Percentiles rank a stretch among this genome's conserved stretches.
Evolutionary conservation across 2,329 filamentous ascomycete species (phyloP).

Genomic region (Thielaviopsis musarum): DNA sequence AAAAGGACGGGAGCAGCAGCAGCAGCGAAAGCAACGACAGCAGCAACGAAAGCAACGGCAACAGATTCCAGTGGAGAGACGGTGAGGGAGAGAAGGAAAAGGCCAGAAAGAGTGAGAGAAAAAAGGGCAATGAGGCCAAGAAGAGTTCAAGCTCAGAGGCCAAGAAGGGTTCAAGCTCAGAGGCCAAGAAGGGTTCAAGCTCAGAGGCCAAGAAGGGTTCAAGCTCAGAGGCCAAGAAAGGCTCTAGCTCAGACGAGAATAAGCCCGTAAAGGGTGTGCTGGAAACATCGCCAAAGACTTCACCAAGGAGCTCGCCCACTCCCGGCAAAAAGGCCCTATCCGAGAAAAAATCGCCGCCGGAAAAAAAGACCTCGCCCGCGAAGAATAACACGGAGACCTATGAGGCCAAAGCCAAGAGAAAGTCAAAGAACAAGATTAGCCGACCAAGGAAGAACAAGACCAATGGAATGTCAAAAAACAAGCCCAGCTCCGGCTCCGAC

Average conservation of each 20-base stretch:
- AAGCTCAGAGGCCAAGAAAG: background rate
- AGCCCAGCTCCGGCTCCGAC: background rate
- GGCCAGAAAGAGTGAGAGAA: background rate
- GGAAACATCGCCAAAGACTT: background rate
- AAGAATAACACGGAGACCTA: background rate
- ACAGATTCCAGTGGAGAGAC: background rate
- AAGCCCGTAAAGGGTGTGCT: background rate
- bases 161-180: background rate
- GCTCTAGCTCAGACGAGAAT: background rate
- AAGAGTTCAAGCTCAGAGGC: background rate
- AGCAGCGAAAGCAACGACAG: background rate
- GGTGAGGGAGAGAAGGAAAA: background rate
- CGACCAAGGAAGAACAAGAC: background rate
- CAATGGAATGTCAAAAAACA: background rate
- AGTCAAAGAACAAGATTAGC: background rate
- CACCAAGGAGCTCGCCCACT: background rate
- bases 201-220: background rate
- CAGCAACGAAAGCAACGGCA: background rate
- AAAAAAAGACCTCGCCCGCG: background rate
- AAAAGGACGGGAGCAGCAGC: background rate
- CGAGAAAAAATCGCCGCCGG: background rate
- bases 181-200: too few species aligned
- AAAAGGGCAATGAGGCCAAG: background rate
- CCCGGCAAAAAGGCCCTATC: background rate
- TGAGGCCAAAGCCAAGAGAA: background rate